These are phyloP conservation scores for Oropetium thomaeum DNA, from an alignment of 176 grass and related monocot genomes.

Conservation along the genomic window DNA sequence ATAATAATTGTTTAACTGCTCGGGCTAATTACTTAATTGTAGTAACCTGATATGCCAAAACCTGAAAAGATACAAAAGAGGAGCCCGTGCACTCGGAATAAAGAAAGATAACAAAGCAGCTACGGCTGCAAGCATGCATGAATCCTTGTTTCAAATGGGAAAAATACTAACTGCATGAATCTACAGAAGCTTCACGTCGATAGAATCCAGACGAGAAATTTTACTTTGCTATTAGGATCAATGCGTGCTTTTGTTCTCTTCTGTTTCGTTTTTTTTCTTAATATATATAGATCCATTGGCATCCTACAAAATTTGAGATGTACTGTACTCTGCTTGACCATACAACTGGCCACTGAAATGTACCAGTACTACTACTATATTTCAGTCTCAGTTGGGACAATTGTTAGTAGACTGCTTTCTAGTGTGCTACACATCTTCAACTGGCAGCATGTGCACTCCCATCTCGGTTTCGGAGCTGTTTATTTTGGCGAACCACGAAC, in stretches of 20 bases:
- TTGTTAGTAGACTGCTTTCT: conserved; percentile 41
- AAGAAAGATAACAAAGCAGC: conserved; percentile 12
- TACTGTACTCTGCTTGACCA: conserved; percentile 2
- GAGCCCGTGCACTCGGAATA: conserved; percentile 23
- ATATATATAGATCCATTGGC: conserved; percentile 20
- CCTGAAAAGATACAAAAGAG: conserved; percentile 27
- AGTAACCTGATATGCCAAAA: conserved; percentile 18
- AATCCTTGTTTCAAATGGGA: neutral
- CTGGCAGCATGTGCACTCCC: conserved; percentile 23
- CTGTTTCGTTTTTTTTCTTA: neutral
- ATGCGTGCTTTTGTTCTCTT: conserved; percentile 26
- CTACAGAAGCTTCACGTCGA: conserved; percentile 47
- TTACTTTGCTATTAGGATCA: conserved; percentile 39
- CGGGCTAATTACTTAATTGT: neutral
- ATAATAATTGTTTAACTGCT: neutral
- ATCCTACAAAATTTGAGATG: neutral
- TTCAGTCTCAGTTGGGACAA: neutral
- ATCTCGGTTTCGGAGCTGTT: conserved; percentile 20
- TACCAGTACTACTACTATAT: conserved; percentile 31
- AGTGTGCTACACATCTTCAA: neutral
- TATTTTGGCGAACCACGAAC: neutral
- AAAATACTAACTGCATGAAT: conserved; percentile 24
- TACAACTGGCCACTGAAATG: conserved; percentile 21
- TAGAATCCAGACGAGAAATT: conserved; percentile 33
- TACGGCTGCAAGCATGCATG: conserved; percentile 24